Conservation (phyloP, 495 filamentous ascomycete species). For the Viridothelium virens region DNA sequence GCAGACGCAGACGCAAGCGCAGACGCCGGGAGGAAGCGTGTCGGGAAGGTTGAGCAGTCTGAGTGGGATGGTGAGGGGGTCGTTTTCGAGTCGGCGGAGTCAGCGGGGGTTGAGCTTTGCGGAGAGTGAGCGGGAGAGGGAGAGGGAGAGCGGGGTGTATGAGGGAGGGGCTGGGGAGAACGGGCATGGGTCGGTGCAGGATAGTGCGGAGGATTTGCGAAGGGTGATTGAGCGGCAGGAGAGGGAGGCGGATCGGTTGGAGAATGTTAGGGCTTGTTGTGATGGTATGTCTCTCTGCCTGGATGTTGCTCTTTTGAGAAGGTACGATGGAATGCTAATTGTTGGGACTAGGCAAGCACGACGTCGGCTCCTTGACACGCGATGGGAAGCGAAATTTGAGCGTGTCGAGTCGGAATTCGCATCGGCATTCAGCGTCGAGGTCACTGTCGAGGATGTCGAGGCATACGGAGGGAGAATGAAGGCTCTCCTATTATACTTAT, state of each 20-base stretch:
- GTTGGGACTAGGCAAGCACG: constrained; percentile 23
- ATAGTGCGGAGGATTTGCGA: constrained; percentile 73
- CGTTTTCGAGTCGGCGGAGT: constrained; percentile 30
- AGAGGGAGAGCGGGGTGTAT: neutral
- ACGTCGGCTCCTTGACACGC: constrained; percentile 23
- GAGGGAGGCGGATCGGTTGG: constrained; percentile 63
- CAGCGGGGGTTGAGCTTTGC: constrained; percentile 12
- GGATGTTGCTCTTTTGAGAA: neutral
- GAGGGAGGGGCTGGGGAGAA: neutral
- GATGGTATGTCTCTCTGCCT: constrained; percentile 62
- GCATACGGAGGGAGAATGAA: neutral
- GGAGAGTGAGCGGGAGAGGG: constrained; percentile 47
- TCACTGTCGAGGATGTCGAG: constrained; percentile 5
- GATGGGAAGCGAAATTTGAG: neutral
- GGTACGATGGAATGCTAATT: constrained; percentile 9
- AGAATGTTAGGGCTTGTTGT: constrained; percentile 95
- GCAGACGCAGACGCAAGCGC: constrained; percentile 15
- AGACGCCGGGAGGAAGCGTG: constrained; percentile 21
- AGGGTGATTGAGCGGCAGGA: constrained; percentile 69
- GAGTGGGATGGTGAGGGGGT: constrained; percentile 27
- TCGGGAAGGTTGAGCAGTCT: constrained; percentile 33
- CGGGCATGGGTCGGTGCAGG: constrained; percentile 48
- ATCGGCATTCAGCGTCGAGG: neutral
- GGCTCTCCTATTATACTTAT: neutral
- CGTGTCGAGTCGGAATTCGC: neutral